Percentiles rank a stretch among this genome's conserved stretches.
phyloP scores from a whole-genome alignment of 805 yeast species.

The Starmerella apicola region DNA sequence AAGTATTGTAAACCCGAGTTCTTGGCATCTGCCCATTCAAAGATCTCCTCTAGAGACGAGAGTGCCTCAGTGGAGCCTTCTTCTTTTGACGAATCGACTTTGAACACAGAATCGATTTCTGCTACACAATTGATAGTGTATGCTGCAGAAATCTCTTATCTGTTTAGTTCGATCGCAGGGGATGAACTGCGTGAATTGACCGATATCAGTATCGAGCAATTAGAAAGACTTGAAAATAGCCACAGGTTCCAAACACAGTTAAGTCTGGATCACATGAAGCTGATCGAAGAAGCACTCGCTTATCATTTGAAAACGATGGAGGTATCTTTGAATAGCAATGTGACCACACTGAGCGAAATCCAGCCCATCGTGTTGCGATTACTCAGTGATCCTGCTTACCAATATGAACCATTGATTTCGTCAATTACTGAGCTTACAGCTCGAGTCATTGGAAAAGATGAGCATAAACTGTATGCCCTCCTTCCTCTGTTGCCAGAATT shows the following conservation, averaged over 20 bases:
- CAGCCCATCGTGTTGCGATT: constrained; percentile 33
- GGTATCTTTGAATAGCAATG: constrained; percentile 40
- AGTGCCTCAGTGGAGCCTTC: no score
- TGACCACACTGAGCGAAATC: constrained; percentile 35
- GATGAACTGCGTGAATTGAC: constrained; percentile 4
- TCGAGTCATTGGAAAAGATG: constrained; percentile 5
- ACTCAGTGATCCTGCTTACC: constrained; percentile 1
- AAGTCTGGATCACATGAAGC: constrained; percentile 30
- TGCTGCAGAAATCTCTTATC: constrained; percentile 11
- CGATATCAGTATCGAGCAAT: constrained; percentile 4
- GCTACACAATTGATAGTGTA: neutral
- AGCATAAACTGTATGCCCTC: constrained; percentile 4
- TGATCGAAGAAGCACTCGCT: constrained; percentile 32
- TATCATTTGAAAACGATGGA: constrained; percentile 47
- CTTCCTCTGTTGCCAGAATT: constrained; percentile 31
- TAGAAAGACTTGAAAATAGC: constrained; percentile 6
- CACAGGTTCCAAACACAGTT: constrained; percentile 12
- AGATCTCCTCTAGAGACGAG: neutral
- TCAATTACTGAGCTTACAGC: constrained; percentile 12
- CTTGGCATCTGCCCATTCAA: constrained; percentile 1
- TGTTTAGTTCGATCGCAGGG: constrained; percentile 7
- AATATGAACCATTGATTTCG: neutral
- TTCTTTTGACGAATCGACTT: neutral
- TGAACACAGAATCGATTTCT: neutral
- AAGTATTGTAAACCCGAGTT: constrained; percentile 3